Evolutionary conservation across 257 asterid genomes (phyloP).

Genomic region (Solanum etuberosum): DNA sequence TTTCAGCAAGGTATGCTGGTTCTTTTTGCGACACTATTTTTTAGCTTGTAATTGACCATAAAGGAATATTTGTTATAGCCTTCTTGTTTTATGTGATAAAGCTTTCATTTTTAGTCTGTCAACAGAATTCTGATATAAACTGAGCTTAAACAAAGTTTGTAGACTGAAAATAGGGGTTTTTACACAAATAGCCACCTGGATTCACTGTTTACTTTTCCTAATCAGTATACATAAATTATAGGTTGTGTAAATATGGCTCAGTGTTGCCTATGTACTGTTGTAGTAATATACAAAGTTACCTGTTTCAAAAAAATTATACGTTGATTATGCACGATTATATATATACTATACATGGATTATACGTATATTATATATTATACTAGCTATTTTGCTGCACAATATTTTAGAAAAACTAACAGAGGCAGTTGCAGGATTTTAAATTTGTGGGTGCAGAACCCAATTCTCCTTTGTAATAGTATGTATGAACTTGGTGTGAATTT

Average conservation of each 20-base stretch:
- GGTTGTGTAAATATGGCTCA: background rate
- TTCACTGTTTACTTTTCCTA: background rate
- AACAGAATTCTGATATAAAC: background rate
- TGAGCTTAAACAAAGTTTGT: background rate
- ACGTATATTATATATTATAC: background rate
- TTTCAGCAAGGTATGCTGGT: conserved; percentile 35
- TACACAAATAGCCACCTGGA: background rate
- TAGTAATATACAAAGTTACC: too few relatives aligned
- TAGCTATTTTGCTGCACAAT: background rate
- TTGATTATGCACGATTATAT: background rate
- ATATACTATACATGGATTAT: background rate
- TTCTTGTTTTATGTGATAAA: background rate
- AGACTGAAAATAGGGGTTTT: background rate
- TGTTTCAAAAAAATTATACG: background rate
- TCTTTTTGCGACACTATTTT: background rate
- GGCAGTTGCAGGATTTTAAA: background rate
- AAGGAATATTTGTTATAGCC: background rate
- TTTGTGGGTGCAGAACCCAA: background rate
- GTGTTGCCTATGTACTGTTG: too few relatives aligned
- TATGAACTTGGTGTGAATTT: background rate
- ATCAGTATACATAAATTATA: background rate
- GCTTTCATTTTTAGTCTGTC: background rate
- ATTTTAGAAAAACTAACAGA: background rate
- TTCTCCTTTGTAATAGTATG: background rate
- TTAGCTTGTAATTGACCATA: background rate